phyloP scores from a whole-genome alignment of 768 basidiomycete genomes.

The Psilocybe subaeruginosa region DNA sequence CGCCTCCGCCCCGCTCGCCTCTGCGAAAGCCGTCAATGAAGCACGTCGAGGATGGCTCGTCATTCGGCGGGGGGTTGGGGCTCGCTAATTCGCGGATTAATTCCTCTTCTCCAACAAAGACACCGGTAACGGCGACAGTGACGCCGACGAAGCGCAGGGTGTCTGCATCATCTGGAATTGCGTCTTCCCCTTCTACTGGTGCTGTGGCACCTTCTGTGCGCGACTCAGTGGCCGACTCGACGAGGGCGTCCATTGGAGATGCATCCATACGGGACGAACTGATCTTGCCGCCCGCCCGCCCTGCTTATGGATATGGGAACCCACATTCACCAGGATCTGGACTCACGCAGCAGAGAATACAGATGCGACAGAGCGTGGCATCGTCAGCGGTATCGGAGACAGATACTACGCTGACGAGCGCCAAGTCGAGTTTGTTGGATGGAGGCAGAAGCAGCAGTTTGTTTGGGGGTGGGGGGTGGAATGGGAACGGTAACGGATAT shows the following conservation, averaged over 20 bases:
- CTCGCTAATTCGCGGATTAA: neutral
- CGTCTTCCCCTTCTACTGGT: neutral
- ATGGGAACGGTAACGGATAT: neutral
- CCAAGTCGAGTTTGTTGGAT: conserved; percentile 68
- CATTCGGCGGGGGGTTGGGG: neutral
- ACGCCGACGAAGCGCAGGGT: conserved; percentile 2
- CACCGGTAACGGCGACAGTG: neutral
- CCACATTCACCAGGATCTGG: neutral
- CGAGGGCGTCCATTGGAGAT: conserved; percentile 37
- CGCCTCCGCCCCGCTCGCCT: conserved; percentile 25
- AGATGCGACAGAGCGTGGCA: neutral
- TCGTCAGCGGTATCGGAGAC: conserved; percentile 37
- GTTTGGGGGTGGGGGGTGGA: neutral
- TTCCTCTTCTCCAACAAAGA: neutral
- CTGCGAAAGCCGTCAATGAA: conserved; percentile 11
- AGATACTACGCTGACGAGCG: conserved; percentile 36
- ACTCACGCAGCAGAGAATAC: neutral
- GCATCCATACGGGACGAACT: conserved; percentile 30
- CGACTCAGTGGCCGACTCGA: conserved; percentile 33
- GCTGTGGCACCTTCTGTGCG: conserved; percentile 7
- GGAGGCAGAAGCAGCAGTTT: conserved; percentile 34
- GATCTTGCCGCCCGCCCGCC: neutral
- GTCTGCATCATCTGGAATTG: neutral
- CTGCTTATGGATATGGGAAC: neutral
- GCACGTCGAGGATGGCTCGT: neutral